Evolutionary conservation across 495 filamentous ascomycete genomes (phyloP), one percentile per base, ranked within the genome.

Genomic region (Podospora anserina): DNA sequence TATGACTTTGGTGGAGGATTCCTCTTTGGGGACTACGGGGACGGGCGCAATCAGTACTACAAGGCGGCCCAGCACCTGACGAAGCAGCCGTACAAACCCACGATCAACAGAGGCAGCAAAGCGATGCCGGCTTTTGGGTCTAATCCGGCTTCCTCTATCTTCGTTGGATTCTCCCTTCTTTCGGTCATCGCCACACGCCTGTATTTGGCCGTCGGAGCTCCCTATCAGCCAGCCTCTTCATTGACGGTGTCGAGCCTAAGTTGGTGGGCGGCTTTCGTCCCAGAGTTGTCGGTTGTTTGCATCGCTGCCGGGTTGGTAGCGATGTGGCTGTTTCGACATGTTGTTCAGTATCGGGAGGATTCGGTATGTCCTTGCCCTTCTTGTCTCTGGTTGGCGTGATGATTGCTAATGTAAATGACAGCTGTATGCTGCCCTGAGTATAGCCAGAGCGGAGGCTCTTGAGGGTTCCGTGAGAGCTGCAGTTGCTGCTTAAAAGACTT

Each of bases 321-420:
- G 27, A 66, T 55, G 63, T 72, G 72, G 72, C 18, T 69, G 6
- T 68, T 65, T 27, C 56, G 54, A 26, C 71, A 70, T 49, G 39
- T 16, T 11, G 39, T 13, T 49, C 39, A 16, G 39, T 49, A 18
- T 49, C 39, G 39, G 39, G 39, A 5, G 13, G 39, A 55, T 18
- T 28, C 32, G 58, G 66, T 62, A 56, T 59, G 44, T 63, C 18
- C 3, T 54, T 18, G 34, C 23, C 23, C 11, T 39, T 39, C 34
- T 39, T 5, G 5, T 63, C 44, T 39, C 44, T 57, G 66, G 63
- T 68, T 63, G 60, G 0, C 23, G 23, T 2, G 23, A 23, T 23
- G 23, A 23, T 23, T 23, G 23, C 23, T 23, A 23, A 23, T 23
- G 23, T 1, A 23, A 23, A 23, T 23, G 23, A 23, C 23, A 49